A percentile compares a stretch with the other conserved stretches of the same genome.
Conservation (phyloP, 192 early-diverging fungal species). For the Chytriomyces confervae region DNA sequence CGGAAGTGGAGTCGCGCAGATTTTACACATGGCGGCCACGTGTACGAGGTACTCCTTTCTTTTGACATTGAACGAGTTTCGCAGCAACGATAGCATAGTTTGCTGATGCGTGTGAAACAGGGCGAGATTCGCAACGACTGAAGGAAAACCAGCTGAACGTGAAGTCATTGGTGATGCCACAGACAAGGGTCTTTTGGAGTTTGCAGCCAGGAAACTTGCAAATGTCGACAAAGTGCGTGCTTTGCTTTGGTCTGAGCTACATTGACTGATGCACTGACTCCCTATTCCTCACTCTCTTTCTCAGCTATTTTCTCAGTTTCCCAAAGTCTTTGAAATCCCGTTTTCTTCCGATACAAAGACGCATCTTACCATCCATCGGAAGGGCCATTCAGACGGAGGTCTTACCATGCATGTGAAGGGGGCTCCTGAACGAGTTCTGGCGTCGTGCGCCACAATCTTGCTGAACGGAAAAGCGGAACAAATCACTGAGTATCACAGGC, state of each 20-base stretch:
- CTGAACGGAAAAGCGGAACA: slow-evolving; percentile 57
- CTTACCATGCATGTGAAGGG: slow-evolving; percentile 85
- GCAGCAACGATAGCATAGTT: neutral
- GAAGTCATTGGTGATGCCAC: slow-evolving; percentile 79
- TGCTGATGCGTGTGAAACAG: neutral
- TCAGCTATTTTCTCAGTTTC: slow-evolving; percentile 62
- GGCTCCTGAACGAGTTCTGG: slow-evolving; percentile 89
- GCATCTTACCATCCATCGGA: slow-evolving; percentile 86
- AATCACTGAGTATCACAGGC: slow-evolving; percentile 63
- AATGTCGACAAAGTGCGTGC: slow-evolving; percentile 67
- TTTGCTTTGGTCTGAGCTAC: neutral
- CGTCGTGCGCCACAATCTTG: slow-evolving; percentile 76
- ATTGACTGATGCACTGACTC: neutral
- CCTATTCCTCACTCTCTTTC: neutral
- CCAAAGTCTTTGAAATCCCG: slow-evolving; percentile 93
- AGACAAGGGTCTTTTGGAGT: slow-evolving; percentile 80
- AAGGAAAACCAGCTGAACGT: slow-evolving; percentile 18
- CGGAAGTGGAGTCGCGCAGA: slow-evolving; percentile 64
- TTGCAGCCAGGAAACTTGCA: slow-evolving; percentile 66
- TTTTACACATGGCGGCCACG: slow-evolving; percentile 70
- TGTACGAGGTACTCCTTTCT: slow-evolving; percentile 47
- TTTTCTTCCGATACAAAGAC: slow-evolving; percentile 93
- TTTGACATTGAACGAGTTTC: neutral
- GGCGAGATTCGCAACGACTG: slow-evolving; percentile 33
- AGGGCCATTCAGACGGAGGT: slow-evolving; percentile 68